Base-by-base conservation (phyloP, 805 yeast genomes). In the Wickerhamiella azymoides region DNA sequence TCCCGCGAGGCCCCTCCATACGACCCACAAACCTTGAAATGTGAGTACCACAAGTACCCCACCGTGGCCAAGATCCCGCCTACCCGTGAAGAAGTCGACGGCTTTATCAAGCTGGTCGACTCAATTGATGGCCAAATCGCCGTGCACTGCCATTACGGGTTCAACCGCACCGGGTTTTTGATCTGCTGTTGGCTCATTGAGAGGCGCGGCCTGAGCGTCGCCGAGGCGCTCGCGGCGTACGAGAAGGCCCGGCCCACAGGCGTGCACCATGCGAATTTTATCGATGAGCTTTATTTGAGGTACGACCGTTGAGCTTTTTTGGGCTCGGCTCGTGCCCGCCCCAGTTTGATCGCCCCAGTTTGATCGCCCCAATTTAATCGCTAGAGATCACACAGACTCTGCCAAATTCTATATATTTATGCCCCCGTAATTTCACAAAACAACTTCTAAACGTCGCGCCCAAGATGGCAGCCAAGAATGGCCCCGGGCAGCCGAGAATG, bases 101-200 rank as follows among this genome's bases (percentile, higher is more conserved):
- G 69, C 42, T 82, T 79, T 51, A 67, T 77, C 33, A 68, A 63
- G 35, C 64, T 78, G 39, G 69, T 77, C 4, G 77, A 75, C 39
- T 68, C 75, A 16, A 54, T 72, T 24, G 48, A 49, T 4, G 73
- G 73, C 5, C 61, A 68, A 21, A 63, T 79, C 6, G 84, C 73
- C 0, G 80, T 82, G 7, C 92, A 82, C 59, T 81, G 92, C 57
- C 92, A 81, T 58, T 81, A 81, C 57, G 92, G 89, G 5, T 83
- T 80, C 62, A 81, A 81, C 58, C 65, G 89, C 47, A 81, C 89
- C 0, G 89, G 92, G 2, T 81, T 75, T 54, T 66, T 82, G 43
- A 74, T 81, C 16, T 77, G 84, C 56, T 74, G 82, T 55, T 82
- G 77, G 57, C 63, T 81, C 54, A 69, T 82, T 19, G 84, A 79